A percentile compares a stretch with the other conserved stretches of the same genome.
phyloP scores from a whole-genome alignment of 2,329 filamentous ascomycete genomes.

The Pestalotiopsis sp. region DNA sequence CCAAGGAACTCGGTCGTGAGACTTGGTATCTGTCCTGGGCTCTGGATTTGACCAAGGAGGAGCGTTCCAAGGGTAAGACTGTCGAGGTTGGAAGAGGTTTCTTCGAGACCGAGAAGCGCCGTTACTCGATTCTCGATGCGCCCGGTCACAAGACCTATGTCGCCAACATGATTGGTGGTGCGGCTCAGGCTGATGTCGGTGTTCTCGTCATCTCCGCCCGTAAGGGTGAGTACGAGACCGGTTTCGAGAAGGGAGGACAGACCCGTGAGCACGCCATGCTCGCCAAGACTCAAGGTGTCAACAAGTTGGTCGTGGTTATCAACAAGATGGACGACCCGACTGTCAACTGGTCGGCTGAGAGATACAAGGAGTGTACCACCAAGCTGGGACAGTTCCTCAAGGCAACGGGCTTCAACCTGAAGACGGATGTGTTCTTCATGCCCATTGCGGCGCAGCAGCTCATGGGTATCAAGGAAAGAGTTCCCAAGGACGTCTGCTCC shows the following conservation, averaged over 20 bases:
- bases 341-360: slow-evolving; percentile 91
- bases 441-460: slow-evolving; percentile 90
- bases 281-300: slow-evolving; percentile 97
- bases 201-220: slow-evolving; percentile 94
- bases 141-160: slow-evolving; percentile 98
- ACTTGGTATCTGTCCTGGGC: slow-evolving; percentile 99
- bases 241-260: slow-evolving; percentile 93
- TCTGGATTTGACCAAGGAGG: slow-evolving; percentile 94
- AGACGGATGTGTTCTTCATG: slow-evolving; percentile 93
- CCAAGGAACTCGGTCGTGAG: slow-evolving; percentile 93
- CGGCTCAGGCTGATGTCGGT: slow-evolving; percentile 90
- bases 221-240: slow-evolving; percentile 98
- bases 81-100: slow-evolving; percentile 95
- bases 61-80: slow-evolving; percentile 94
- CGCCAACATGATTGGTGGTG: slow-evolving; percentile 96
- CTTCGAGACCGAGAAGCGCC: slow-evolving; percentile 94
- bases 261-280: slow-evolving; percentile 97
- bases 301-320: slow-evolving; percentile 91
- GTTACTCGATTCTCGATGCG: slow-evolving; percentile 95
- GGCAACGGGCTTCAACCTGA: slow-evolving; percentile 89
- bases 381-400: slow-evolving; percentile 90
- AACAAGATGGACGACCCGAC: slow-evolving; percentile 99
- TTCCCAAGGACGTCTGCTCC: slow-evolving; percentile 73
- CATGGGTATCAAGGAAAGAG: slow-evolving; percentile 83
- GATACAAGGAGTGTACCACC: slow-evolving; percentile 89